Evolutionary conservation across 2,329 filamentous ascomycete species (phyloP).

Genomic region (Furcasterigmium sp.): DNA sequence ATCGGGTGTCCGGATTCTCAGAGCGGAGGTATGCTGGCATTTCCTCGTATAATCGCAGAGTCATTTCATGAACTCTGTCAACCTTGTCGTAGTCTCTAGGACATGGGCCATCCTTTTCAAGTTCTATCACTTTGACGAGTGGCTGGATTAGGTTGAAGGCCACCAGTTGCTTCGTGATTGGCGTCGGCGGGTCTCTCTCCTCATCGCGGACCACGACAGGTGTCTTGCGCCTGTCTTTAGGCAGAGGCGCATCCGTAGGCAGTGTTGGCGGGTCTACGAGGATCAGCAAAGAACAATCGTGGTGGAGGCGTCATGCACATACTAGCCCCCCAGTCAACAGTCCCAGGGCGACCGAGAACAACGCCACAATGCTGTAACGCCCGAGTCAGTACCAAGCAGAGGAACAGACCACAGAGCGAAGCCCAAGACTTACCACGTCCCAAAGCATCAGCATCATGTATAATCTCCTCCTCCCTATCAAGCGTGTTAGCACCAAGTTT

Average conservation of each 20-base stretch:
- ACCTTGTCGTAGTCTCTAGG: slow-evolving; percentile 49
- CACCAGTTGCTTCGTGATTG: slow-evolving; percentile 49
- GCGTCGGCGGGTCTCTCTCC: slow-evolving; percentile 47
- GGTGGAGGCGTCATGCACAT: neutral
- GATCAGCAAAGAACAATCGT: neutral
- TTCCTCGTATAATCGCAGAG: slow-evolving; percentile 39
- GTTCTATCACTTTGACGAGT: slow-evolving; percentile 46
- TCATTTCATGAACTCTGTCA: slow-evolving; percentile 46
- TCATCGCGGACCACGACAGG: slow-evolving; percentile 42
- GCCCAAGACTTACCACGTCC: slow-evolving; percentile 14
- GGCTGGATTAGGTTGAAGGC: slow-evolving; percentile 40
- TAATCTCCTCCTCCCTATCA: slow-evolving; percentile 36
- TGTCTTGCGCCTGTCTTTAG: slow-evolving; percentile 39
- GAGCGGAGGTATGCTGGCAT: slow-evolving; percentile 49
- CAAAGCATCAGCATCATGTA: slow-evolving; percentile 49
- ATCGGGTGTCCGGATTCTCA: slow-evolving; percentile 51
- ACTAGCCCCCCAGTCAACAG: slow-evolving; percentile 41
- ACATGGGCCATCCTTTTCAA: slow-evolving; percentile 51
- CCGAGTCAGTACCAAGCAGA: neutral
- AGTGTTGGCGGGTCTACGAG: slow-evolving; percentile 33
- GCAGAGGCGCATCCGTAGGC: slow-evolving; percentile 48
- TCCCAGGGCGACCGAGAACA: slow-evolving; percentile 50
- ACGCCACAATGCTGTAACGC: slow-evolving; percentile 36
- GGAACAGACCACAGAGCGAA: neutral
- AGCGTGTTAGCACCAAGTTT: neutral